These are phyloP conservation scores for Pyrrhoderma lamaoense DNA, from an alignment of 1,284 basidiomycete species.

Conservation along the genomic window DNA sequence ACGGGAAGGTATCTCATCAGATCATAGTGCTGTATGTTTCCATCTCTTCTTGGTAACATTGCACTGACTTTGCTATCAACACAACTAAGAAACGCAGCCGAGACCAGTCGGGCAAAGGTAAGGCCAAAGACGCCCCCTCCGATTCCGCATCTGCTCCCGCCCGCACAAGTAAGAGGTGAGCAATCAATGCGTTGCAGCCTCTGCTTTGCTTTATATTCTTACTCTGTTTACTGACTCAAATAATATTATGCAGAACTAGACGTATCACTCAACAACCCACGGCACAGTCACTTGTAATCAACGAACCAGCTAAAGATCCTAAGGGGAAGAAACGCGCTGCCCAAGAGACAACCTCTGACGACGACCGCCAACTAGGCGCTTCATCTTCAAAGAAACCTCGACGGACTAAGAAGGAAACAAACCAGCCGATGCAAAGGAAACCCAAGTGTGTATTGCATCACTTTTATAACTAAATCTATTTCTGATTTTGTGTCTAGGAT, in stretches of 20 bases:
- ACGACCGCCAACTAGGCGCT: conserved; percentile 31
- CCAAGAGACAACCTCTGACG: conserved; percentile 63
- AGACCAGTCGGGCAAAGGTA: conserved; percentile 56
- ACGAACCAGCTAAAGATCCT: conserved; percentile 61
- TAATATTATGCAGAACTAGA: conserved; percentile 26
- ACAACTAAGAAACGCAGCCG: conserved; percentile 36
- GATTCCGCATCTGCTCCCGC: conserved; percentile 29
- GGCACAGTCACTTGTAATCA: conserved; percentile 41
- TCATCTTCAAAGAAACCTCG: conserved; percentile 51
- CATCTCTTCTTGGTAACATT: background rate
- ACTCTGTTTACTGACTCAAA: conserved; percentile 17
- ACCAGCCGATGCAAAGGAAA: conserved; percentile 64
- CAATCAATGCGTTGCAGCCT: conserved; percentile 12
- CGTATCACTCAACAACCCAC: conserved; percentile 50
- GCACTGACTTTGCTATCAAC: background rate
- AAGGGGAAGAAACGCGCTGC: conserved; percentile 83
- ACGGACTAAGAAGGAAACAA: conserved; percentile 44
- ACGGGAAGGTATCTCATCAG: conserved; percentile 39
- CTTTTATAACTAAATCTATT: conserved; percentile 14
- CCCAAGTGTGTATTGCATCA: conserved; percentile 39
- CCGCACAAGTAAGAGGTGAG: conserved; percentile 20
- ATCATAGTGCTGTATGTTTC: conserved; percentile 8
- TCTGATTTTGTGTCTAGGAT: conserved; percentile 21
- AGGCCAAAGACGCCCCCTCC: conserved; percentile 50
- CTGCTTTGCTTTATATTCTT: conserved; percentile 11